phyloP scores from a whole-genome alignment of 2,329 filamentous ascomycete species.

The Trichoderma polysporum region DNA sequence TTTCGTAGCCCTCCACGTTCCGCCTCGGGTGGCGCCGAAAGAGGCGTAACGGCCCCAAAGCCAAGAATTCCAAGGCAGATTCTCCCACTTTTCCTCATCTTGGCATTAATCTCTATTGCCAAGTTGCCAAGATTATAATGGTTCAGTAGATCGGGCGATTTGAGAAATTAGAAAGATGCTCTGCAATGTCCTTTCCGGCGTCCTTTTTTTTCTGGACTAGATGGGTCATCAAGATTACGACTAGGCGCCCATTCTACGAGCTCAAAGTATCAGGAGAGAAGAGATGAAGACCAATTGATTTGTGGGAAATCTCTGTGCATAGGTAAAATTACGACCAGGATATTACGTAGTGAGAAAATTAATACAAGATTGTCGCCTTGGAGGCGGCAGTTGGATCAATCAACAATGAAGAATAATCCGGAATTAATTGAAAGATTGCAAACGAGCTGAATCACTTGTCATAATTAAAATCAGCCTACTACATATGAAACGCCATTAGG shows the following conservation, averaged over 20 bases:
- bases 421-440: no score
- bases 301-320: not conserved
- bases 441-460: not conserved
- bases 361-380: not conserved
- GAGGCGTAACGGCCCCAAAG: not conserved
- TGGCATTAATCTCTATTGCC: not conserved
- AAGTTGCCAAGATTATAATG: not conserved
- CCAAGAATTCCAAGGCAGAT: not conserved
- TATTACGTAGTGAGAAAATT: not conserved
- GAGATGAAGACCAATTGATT: not conserved
- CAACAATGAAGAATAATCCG: no score
- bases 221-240: not conserved
- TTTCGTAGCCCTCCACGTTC: not conserved
- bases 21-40: not conserved
- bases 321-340: not conserved
- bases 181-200: no score
- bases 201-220: not conserved
- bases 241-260: not conserved
- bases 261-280: not conserved
- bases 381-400: not conserved
- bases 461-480: not conserved
- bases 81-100: not conserved
- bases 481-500: not conserved
- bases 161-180: not conserved
- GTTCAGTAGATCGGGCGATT: no score